Evolutionary conservation across 495 filamentous ascomycete genomes (phyloP).

Genomic region (Aspergillus cavernicola): DNA sequence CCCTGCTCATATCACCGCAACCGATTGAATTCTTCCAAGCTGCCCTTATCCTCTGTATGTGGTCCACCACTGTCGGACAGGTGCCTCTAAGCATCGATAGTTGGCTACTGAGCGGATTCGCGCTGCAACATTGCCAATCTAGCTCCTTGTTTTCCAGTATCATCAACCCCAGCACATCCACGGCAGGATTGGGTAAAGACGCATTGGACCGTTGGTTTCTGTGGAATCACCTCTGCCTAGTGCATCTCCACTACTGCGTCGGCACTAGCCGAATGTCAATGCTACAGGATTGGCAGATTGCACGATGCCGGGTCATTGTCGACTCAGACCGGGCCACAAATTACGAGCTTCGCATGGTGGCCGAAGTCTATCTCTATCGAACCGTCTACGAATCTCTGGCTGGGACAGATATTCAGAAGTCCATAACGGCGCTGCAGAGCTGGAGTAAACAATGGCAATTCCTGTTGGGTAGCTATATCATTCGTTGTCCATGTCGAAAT

Average conservation of each 20-base stretch:
- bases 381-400: conserved; percentile 35
- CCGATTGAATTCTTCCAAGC: conserved; percentile 45
- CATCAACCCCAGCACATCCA: conserved; percentile 14
- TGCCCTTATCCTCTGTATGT: conserved; percentile 39
- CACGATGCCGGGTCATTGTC: conserved; percentile 32
- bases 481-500: background rate
- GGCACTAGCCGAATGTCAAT: conserved; percentile 40
- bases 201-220: conserved; percentile 32
- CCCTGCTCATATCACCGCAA: conserved; percentile 35
- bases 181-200: conserved; percentile 7
- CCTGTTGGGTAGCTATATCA: conserved; percentile 30
- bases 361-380: conserved; percentile 44
- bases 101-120: conserved; percentile 45
- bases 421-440: conserved; percentile 29
- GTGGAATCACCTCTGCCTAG: conserved; percentile 47
- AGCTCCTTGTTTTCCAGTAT: conserved; percentile 33
- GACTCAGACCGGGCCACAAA: conserved; percentile 39
- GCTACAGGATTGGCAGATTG: conserved; percentile 36
- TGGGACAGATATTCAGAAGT: conserved; percentile 30
- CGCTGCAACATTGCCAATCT: conserved; percentile 38
- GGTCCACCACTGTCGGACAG: conserved; percentile 48
- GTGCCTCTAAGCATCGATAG: conserved; percentile 45
- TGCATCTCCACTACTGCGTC: conserved; percentile 46
- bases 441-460: conserved; percentile 42
- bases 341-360: conserved; percentile 46